phyloP scores from a whole-genome alignment of 768 basidiomycete species.

The Gymnopilus junonius region DNA sequence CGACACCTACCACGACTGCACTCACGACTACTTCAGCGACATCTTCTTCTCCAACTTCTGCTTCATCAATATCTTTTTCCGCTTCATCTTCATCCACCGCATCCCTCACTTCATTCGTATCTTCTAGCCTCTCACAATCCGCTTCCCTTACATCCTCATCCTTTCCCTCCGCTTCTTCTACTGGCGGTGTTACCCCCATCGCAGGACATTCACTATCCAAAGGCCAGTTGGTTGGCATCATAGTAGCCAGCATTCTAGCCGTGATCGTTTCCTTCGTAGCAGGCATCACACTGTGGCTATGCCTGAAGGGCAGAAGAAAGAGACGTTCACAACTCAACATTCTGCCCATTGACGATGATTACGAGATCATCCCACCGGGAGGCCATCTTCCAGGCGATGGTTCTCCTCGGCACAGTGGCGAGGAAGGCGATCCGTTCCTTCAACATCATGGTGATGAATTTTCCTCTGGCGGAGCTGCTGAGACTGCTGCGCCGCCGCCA shows the following conservation, averaged over 20 bases:
- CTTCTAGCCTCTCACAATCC: slow-evolving; percentile 24
- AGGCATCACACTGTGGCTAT: slow-evolving; percentile 48
- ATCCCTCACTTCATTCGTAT: slow-evolving; percentile 26
- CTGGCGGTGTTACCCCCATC: slow-evolving; percentile 13
- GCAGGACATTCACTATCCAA: slow-evolving; percentile 32
- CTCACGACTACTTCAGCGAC: slow-evolving; percentile 35
- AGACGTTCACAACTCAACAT: slow-evolving; percentile 35
- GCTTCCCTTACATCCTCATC: slow-evolving; percentile 21
- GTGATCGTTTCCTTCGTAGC: slow-evolving; percentile 61
- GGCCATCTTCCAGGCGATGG: slow-evolving; percentile 59
- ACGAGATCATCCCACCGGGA: slow-evolving; percentile 42
- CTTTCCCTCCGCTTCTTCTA: slow-evolving; percentile 27
- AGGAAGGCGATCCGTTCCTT: slow-evolving; percentile 71
- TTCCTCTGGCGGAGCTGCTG: slow-evolving; percentile 11
- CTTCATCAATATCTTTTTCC: slow-evolving; percentile 32
- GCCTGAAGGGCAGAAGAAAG: slow-evolving; percentile 52
- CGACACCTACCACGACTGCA: slow-evolving; percentile 29
- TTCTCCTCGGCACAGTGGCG: slow-evolving; percentile 70
- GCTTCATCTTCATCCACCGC: slow-evolving; percentile 23
- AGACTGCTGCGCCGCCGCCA: slow-evolving; percentile 8
- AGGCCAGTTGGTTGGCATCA: slow-evolving; percentile 56
- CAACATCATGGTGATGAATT: slow-evolving; percentile 33
- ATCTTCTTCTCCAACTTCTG: slow-evolving; percentile 34
- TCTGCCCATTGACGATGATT: slow-evolving; percentile 41
- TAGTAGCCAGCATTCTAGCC: slow-evolving; percentile 64